Percentiles rank a stretch among this genome's conserved stretches.
Conservation (phyloP, 306 rosid genomes). For the Rubus idaeus region DNA sequence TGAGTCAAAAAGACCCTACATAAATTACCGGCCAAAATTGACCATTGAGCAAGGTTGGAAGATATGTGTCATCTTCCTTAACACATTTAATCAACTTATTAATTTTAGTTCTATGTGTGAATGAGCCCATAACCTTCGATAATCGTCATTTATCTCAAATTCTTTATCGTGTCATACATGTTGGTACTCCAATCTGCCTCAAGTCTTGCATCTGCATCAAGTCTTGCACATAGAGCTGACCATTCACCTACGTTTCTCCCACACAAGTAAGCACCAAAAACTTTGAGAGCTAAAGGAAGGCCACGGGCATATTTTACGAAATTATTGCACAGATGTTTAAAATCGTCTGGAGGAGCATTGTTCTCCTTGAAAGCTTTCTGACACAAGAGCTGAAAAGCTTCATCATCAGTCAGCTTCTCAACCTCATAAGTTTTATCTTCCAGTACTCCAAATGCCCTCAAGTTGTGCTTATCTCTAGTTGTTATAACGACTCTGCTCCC, state of each 20-base stretch:
- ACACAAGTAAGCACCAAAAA: constrained; percentile 3
- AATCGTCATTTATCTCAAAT: no score
- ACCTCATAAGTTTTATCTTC: constrained; percentile 1
- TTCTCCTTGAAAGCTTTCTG: background rate
- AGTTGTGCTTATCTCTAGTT: constrained; percentile 12
- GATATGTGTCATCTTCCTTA: no score
- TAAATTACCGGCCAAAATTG: no score
- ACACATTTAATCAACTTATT: no score
- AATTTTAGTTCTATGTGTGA: no score
- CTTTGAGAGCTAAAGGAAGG: constrained; percentile 21
- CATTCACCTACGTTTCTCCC: constrained; percentile 2
- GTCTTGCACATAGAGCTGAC: background rate
- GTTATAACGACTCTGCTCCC: constrained; percentile 24
- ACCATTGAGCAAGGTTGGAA: no score
- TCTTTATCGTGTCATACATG: no score
- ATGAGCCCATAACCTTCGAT: no score
- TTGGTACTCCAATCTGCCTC: no score
- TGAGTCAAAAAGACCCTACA: no score
- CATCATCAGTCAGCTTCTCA: background rate
- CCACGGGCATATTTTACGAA: constrained; percentile 8
- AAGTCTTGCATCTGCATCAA: constrained; percentile 4
- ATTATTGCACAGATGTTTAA: background rate
- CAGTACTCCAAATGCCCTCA: background rate
- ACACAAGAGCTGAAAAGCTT: constrained; percentile 1
- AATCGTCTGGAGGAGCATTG: constrained; percentile 1